Conservation (phyloP, 176 grass and related monocot species). For the Phoenix dactylifera region DNA sequence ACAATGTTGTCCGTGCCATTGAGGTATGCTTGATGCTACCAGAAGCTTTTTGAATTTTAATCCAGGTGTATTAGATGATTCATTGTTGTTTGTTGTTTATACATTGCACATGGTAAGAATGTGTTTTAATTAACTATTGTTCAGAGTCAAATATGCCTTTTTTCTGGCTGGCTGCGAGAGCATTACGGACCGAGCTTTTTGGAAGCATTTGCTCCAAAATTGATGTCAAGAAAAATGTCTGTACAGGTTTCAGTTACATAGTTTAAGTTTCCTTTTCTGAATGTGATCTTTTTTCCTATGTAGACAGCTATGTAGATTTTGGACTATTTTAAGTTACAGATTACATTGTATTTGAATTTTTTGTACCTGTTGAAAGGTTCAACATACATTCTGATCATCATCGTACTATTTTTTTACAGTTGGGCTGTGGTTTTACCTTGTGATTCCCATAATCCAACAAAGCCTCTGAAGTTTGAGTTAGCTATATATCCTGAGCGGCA, state of each 20-base stretch:
- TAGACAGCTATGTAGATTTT: too few relatives aligned
- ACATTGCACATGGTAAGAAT: too few relatives aligned
- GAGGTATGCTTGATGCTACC: constrained; percentile 43
- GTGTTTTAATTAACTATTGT: constrained; percentile 7
- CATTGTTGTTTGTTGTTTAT: too few relatives aligned
- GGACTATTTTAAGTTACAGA: too few relatives aligned
- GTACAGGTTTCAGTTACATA: not conserved
- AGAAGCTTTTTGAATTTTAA: too few relatives aligned
- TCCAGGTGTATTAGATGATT: too few relatives aligned
- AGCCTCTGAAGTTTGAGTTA: constrained; percentile 57
- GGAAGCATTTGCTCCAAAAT: constrained; percentile 66
- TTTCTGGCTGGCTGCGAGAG: constrained; percentile 80
- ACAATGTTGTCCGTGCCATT: constrained; percentile 77
- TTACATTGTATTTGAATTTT: too few relatives aligned
- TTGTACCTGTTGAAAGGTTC: too few relatives aligned
- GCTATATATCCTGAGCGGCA: constrained; percentile 70
- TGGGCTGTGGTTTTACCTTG: constrained; percentile 80
- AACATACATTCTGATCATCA: not conserved
- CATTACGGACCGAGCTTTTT: constrained; percentile 79
- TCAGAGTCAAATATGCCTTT: constrained; percentile 65
- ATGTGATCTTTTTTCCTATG: too few relatives aligned
- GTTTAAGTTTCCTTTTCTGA: too few relatives aligned
- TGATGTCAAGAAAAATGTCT: constrained; percentile 80
- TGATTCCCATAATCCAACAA: constrained; percentile 38
- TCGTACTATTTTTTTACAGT: constrained; percentile 22